Evolutionary conservation across 2,329 filamentous ascomycete species (phyloP).

Genomic region (Torrubiellomyces zombiae): DNA sequence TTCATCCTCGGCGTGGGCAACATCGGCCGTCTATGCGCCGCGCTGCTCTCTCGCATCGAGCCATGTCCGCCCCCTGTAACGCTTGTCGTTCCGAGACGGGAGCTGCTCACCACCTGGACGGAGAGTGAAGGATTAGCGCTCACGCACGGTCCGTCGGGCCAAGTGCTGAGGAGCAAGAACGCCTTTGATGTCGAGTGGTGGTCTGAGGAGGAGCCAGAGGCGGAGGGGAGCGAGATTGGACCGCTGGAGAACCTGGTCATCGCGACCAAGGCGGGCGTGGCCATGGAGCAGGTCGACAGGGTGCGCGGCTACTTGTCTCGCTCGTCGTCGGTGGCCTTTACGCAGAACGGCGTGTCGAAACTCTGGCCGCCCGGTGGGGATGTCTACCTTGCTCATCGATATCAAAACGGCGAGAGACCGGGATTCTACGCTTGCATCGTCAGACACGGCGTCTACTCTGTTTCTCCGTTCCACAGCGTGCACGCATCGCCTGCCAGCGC

Average conservation of each 20-base stretch:
- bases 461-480: constrained; percentile 31
- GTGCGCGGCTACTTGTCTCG: constrained; percentile 45
- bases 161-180: constrained; percentile 14
- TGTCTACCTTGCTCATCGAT: constrained; percentile 25
- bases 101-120: constrained; percentile 31
- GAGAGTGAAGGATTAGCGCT: constrained; percentile 27
- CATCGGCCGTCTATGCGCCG: constrained; percentile 64
- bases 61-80: constrained; percentile 54
- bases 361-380: constrained; percentile 36
- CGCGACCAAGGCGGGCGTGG: constrained; percentile 56
- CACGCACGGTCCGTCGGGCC: constrained; percentile 17
- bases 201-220: constrained; percentile 24
- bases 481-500: constrained; percentile 34
- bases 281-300: constrained; percentile 40
- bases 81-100: constrained; percentile 53
- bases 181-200: constrained; percentile 37
- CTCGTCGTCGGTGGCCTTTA: constrained; percentile 59
- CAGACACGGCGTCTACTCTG: constrained; percentile 37
- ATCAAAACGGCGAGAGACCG: constrained; percentile 27
- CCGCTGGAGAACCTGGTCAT: constrained; percentile 59
- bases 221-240: constrained; percentile 21
- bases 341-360: constrained; percentile 76
- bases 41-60: constrained; percentile 42
- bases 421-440: constrained; percentile 55
- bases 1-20: constrained; percentile 71